Evolutionary conservation across 2,329 filamentous ascomycete species (phyloP).

Genomic region (Aspergillus pseudotamarii): DNA sequence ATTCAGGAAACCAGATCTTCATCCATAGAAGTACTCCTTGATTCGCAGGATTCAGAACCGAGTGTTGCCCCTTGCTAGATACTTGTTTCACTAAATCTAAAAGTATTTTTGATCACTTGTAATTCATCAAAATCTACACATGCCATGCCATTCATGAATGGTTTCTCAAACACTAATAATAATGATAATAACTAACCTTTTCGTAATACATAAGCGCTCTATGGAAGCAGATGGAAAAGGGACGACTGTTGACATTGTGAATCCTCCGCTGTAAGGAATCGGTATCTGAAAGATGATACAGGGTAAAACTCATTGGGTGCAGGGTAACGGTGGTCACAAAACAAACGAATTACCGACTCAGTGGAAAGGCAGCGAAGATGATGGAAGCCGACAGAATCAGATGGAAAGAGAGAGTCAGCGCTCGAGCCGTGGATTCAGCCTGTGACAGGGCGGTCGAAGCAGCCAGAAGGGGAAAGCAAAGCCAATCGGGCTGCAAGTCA

Average conservation of each 20-base stretch:
- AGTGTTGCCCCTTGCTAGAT: neutral
- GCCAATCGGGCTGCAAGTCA: constrained; percentile 8
- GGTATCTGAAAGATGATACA: constrained; percentile 4
- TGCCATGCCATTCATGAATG: neutral
- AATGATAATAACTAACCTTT: neutral
- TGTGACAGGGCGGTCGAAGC: constrained; percentile 19
- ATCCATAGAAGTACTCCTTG: neutral
- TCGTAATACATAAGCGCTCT: constrained; percentile 1
- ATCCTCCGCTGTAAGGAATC: constrained; percentile 4
- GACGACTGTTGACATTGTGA: neutral
- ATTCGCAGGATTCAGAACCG: neutral
- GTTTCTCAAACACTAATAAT: neutral
- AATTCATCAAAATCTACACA: neutral
- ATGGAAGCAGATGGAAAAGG: neutral
- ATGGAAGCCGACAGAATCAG: constrained; percentile 36
- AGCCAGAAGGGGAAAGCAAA: constrained; percentile 18
- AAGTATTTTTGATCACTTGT: neutral
- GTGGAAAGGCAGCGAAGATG: constrained; percentile 31
- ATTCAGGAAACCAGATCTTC: neutral
- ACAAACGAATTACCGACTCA: constrained; percentile 14
- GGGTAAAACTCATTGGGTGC: neutral
- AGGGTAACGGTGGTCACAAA: neutral
- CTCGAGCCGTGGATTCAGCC: constrained; percentile 31
- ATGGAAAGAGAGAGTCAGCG: constrained; percentile 28
- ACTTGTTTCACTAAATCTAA: neutral